phyloP scores from a whole-genome alignment of 257 asterid species.

The Misopates orontium region DNA sequence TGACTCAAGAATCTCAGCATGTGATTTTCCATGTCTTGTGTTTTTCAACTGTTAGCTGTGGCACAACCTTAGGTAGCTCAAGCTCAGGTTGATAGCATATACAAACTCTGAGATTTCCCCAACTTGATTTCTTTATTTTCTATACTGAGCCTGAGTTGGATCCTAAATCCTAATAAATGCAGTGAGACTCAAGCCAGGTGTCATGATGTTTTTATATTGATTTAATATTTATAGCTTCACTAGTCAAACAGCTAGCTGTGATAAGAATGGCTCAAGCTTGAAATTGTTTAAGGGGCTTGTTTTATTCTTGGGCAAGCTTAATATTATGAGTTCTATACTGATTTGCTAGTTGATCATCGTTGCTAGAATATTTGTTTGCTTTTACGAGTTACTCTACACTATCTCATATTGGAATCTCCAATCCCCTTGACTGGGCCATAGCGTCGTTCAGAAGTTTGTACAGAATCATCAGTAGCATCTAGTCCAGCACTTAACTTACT shows the following conservation, averaged over 20 bases:
- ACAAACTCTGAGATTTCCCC: conserved; percentile 3
- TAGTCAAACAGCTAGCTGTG: background rate
- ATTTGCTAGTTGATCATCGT: background rate
- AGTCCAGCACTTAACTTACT: background rate
- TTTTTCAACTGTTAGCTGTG: conserved; percentile 2
- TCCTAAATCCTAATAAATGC: background rate
- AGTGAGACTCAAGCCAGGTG: background rate
- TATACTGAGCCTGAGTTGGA: background rate
- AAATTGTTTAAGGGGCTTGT: background rate
- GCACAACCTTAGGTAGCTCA: background rate
- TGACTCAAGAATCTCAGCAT: background rate
- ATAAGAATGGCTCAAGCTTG: background rate
- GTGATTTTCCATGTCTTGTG: background rate
- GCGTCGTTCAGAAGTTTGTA: background rate
- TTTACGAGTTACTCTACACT: no score
- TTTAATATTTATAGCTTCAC: background rate
- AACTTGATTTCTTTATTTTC: background rate
- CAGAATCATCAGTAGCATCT: background rate
- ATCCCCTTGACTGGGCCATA: background rate
- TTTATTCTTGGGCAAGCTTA: conserved; percentile 1
- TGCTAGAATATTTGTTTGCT: background rate
- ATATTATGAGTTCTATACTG: background rate
- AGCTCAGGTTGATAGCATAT: conserved; percentile 14
- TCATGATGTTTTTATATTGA: background rate
- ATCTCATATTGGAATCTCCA: background rate